phyloP scores from a whole-genome alignment of 306 rosid species.

The Ziziphus jujuba region DNA sequence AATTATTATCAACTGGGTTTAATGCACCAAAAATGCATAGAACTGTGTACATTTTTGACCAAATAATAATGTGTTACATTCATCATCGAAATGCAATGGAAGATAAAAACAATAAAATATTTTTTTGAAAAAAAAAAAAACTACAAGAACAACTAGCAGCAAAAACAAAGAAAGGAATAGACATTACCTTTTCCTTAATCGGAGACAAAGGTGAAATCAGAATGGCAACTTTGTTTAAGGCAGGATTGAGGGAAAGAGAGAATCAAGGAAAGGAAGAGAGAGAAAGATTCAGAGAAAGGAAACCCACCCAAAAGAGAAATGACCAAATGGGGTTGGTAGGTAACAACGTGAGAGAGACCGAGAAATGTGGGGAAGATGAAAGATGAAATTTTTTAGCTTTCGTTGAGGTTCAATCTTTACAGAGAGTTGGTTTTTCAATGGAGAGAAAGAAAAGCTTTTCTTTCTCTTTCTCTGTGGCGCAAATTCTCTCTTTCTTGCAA shows the following conservation, averaged over 20 bases:
- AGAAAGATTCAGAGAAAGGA: not conserved
- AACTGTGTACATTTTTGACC: not conserved
- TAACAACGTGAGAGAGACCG: slow-evolving; percentile 45
- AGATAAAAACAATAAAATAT: not conserved
- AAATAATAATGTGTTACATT: slow-evolving; percentile 6
- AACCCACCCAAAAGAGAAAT: slow-evolving; percentile 11
- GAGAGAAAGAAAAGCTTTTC: not conserved
- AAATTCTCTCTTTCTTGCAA: not conserved
- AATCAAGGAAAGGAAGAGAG: slow-evolving; percentile 28
- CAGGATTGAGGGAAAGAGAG: slow-evolving; percentile 18
- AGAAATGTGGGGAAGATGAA: slow-evolving; percentile 36
- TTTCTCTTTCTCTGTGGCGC: slow-evolving; percentile 4
- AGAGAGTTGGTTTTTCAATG: slow-evolving; percentile 25
- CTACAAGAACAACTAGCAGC: not conserved
- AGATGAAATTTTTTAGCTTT: not conserved
- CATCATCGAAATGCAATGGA: not conserved
- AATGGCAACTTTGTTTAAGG: slow-evolving; percentile 29
- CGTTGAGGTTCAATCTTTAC: slow-evolving; percentile 22
- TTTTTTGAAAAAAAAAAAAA: not conserved
- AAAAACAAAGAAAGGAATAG: not conserved
- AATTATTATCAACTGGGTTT: not conserved
- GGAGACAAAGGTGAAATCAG: slow-evolving; percentile 23
- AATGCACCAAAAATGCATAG: not conserved
- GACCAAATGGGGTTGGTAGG: slow-evolving; percentile 30
- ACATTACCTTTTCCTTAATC: slow-evolving; percentile 36